Percentiles rank a stretch among this genome's conserved stretches.
Evolutionary conservation across 768 basidiomycete genomes (phyloP).

Genomic region (Candolleomyces aberdarensis): DNA sequence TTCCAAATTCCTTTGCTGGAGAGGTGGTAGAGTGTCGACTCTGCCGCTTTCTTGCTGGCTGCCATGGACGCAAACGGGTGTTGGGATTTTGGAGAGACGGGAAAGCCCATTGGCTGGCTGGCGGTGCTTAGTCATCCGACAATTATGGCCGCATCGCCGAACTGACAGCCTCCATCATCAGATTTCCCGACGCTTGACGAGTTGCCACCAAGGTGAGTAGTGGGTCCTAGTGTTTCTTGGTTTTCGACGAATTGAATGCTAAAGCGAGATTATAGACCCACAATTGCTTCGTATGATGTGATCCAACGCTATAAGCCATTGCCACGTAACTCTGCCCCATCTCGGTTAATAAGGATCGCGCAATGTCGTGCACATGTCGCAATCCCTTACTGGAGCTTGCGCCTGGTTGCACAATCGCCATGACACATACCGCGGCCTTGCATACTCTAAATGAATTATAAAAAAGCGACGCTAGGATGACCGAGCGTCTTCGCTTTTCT

Average conservation of each 20-base stretch:
- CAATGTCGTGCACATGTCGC: constrained; percentile 9
- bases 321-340: background rate
- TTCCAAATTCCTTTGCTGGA: constrained; percentile 94
- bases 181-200: background rate
- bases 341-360: constrained; percentile 7
- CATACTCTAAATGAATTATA: too few species aligned
- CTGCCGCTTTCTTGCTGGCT: constrained; percentile 72
- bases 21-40: constrained; percentile 88
- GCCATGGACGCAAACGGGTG: constrained; percentile 43
- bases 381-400: constrained; percentile 2
- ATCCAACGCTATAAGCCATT: background rate
- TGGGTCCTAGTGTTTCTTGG: too few species aligned
- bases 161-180: background rate
- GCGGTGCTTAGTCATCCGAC: constrained; percentile 6
- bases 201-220: background rate
- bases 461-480: too few species aligned
- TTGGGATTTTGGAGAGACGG: constrained; percentile 1
- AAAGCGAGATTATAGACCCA: background rate
- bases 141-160: constrained; percentile 1
- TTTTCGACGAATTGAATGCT: too few species aligned
- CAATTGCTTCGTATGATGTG: background rate
- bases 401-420: background rate
- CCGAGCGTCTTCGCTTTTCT: background rate
- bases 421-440: too few species aligned
- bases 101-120: background rate